Evolutionary conservation across 2,329 filamentous ascomycete genomes (phyloP).

Genomic region (Cladosporium sp.): DNA sequence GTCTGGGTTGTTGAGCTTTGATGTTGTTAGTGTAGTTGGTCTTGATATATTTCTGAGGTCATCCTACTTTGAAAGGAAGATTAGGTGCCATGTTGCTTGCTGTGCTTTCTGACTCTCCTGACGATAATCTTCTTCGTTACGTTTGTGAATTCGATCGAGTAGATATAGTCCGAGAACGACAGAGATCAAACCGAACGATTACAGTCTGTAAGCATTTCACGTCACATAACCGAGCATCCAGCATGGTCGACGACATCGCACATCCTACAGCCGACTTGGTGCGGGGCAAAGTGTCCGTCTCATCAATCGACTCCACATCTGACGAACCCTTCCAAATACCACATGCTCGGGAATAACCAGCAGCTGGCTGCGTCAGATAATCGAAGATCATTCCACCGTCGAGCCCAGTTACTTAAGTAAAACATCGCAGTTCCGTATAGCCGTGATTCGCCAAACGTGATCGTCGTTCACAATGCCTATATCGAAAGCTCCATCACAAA

Average conservation of each 20-base stretch:
- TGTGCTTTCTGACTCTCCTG: constrained; percentile 2
- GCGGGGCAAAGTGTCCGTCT: constrained; percentile 3
- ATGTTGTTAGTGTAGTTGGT: constrained; percentile 4
- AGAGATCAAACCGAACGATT: no score
- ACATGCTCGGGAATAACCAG: no score
- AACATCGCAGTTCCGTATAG: neutral
- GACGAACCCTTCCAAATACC: no score
- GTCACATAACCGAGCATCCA: neutral
- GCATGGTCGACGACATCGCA: neutral
- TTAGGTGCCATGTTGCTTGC: constrained; percentile 27
- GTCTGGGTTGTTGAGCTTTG: constrained; percentile 49
- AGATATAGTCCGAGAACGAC: no score
- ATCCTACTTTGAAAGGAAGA: constrained; percentile 42
- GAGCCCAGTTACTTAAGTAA: no score
- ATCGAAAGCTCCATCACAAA: neutral
- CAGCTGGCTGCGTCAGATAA: no score
- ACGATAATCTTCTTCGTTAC: constrained; percentile 14
- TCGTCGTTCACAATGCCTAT: neutral
- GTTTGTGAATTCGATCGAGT: no score
- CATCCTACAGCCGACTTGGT: neutral
- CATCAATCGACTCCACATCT: neutral
- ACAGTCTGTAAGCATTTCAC: no score
- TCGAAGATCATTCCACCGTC: no score
- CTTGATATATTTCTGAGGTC: neutral
- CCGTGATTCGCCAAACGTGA: neutral